Base-by-base conservation (phyloP, 2,329 filamentous ascomycete species). In the Penicillium brasilianum region DNA sequence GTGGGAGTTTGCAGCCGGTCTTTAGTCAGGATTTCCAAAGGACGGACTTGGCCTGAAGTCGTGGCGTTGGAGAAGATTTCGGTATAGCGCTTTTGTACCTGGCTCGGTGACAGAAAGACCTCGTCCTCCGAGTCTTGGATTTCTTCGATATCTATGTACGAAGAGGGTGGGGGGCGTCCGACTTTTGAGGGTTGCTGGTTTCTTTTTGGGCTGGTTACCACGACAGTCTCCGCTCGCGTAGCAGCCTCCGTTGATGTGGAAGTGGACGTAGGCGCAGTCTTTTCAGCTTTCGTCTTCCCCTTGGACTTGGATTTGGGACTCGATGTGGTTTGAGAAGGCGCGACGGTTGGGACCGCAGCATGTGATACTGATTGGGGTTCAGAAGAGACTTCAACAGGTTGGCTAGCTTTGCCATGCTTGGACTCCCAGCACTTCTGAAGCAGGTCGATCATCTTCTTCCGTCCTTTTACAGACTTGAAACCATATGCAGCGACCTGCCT, bases 381-480 rank as follows among this genome's bases (percentile, higher is more conserved):
- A 28, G 9, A 16, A 46, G 32, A 20, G 44, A 39, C 36, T n/a
- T 8, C 14, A 37, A 61, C 28, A 55, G 56, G 14, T 22, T 44
- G 67, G 56, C 73, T 72, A 68, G 25, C 10, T 44, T 49, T 61
- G 28, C 66, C 66, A 55, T 82, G 77, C 71, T 87, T 87, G 59
- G 86, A 87, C 65, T 84, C 77, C 89, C 90, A 93, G 73, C 91
- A 93, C 69, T 87, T 85, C 55, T 90, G 80, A 13, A 93, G 78
- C 11, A 92, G 75, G 1, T 85, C 80, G 62, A 93, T 87, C 88
- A 91, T 92, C 9, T 86, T 86, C 52, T 84, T 81, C 18, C 90
- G 83, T 58, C 81, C 86, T 71, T 88, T 91, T 32, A 93, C 79
- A 1, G 88, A 80, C 71, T 93, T 93, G 76, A 93, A 93, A 0